A percentile compares a stretch with the other conserved stretches of the same genome.
Evolutionary conservation across 768 basidiomycete genomes (phyloP).

Genomic region (Melanogaster broomeanus): DNA sequence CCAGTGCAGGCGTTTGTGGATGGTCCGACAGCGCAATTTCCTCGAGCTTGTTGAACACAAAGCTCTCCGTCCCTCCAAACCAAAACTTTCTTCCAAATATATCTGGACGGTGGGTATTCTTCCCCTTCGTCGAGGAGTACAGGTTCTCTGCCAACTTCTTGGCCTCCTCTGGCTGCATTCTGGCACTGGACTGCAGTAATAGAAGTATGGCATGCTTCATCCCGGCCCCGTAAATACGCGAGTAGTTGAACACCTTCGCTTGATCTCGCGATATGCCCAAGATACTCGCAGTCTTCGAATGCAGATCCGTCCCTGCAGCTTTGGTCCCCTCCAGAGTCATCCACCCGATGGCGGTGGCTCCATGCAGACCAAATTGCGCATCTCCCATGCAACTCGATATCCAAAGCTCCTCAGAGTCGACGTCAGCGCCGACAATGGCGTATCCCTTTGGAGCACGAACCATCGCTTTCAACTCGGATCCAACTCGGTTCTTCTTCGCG

Average conservation of each 20-base stretch:
- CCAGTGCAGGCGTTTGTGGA: constrained; percentile 91
- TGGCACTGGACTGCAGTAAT: constrained; percentile 80
- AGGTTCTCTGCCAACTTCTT: constrained; percentile 79
- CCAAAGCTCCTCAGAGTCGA: constrained; percentile 99
- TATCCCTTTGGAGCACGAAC: constrained; percentile 92
- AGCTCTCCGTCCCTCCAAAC: constrained; percentile 96
- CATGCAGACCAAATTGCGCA: constrained; percentile 95
- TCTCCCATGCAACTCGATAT: constrained; percentile 99
- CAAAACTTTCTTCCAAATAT: constrained; percentile 86
- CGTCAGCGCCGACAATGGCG: constrained; percentile 95
- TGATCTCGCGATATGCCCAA: constrained; percentile 91
- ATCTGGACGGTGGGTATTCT: constrained; percentile 74
- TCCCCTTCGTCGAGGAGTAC: constrained; percentile 93
- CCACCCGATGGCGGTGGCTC: constrained; percentile 97
- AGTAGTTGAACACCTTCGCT: constrained; percentile 99
- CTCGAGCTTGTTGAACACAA: constrained; percentile 97
- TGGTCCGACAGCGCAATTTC: constrained; percentile 85
- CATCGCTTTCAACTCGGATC: constrained; percentile 98
- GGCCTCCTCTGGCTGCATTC: constrained; percentile 77
- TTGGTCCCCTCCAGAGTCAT: constrained; percentile 99
- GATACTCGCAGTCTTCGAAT: constrained; percentile 94
- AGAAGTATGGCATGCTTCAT: constrained; percentile 91
- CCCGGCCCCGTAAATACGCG: constrained; percentile 97
- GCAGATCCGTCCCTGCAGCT: constrained; percentile 89
- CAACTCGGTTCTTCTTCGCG: constrained; percentile 96